These are phyloP conservation scores for Galerina marginata DNA, from an alignment of 768 basidiomycete species.

Conservation along the genomic window DNA sequence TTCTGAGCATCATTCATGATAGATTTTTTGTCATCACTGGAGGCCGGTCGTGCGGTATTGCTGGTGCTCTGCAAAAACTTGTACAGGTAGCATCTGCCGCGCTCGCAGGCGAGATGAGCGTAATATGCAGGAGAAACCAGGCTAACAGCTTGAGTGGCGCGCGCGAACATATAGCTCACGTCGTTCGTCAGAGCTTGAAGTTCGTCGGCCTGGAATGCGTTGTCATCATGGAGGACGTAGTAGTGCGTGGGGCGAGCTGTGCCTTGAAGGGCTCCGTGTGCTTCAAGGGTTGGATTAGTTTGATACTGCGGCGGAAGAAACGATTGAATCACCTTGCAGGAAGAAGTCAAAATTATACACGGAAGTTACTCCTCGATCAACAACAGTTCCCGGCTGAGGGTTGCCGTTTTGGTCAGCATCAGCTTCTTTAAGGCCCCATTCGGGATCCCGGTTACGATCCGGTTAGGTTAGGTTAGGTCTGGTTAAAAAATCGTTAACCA, in stretches of 20 bases:
- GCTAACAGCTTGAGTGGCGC: constrained; percentile 88
- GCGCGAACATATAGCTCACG: constrained; percentile 80
- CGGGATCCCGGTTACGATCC: no score
- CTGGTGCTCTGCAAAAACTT: constrained; percentile 62
- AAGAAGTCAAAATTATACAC: constrained; percentile 72
- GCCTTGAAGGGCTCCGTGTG: constrained; percentile 78
- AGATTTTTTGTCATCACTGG: constrained; percentile 43
- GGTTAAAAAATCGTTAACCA: no score
- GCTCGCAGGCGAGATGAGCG: constrained; percentile 69
- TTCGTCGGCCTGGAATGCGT: constrained; percentile 66
- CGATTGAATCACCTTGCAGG: constrained; percentile 54
- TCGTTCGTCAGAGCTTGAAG: constrained; percentile 75
- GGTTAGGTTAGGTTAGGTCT: no score
- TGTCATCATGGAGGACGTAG: constrained; percentile 82
- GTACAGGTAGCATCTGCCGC: constrained; percentile 77
- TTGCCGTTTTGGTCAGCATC: constrained; percentile 72
- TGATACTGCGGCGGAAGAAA: background rate
- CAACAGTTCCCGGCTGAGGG: constrained; percentile 77
- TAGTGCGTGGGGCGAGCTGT: constrained; percentile 81
- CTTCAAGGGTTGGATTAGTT: constrained; percentile 32
- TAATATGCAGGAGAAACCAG: constrained; percentile 84
- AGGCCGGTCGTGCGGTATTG: constrained; percentile 34
- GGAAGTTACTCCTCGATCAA: constrained; percentile 79
- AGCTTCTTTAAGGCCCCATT: no score
- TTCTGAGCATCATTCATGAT: constrained; percentile 57